Percentiles rank a stretch among this genome's conserved stretches.
Evolutionary conservation across 306 rosid genomes (phyloP).

Genomic region (Styphnolobium japonicum): DNA sequence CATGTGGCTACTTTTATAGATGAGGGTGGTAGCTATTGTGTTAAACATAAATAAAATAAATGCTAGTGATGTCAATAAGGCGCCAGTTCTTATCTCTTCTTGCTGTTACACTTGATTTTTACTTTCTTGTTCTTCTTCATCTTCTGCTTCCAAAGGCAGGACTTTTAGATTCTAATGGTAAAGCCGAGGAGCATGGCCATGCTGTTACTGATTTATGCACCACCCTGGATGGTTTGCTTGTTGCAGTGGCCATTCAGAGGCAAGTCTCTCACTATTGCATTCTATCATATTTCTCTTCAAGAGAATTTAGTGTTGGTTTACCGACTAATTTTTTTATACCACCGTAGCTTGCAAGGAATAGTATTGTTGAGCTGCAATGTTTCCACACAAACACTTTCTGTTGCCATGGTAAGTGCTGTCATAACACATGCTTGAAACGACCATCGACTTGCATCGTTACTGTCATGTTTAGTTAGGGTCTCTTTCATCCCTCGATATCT

Average conservation of each 20-base stretch:
- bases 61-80: background rate
- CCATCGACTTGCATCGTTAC: background rate
- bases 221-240: constrained; percentile 52
- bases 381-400: constrained; percentile 51
- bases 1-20: background rate
- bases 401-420: constrained; percentile 57
- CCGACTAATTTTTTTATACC: constrained; percentile 16
- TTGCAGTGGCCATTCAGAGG: constrained; percentile 92
- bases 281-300: background rate
- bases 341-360: constrained; percentile 82
- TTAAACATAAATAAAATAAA: background rate
- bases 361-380: constrained; percentile 58
- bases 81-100: background rate
- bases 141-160: constrained; percentile 73
- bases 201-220: constrained; percentile 74
- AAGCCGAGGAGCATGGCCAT: constrained; percentile 49
- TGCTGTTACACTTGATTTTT: constrained; percentile 16
- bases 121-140: constrained; percentile 26
- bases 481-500: background rate
- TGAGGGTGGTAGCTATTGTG: background rate
- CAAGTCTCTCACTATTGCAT: constrained; percentile 29
- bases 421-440: constrained; percentile 10
- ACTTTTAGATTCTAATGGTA: constrained; percentile 57
- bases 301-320: constrained; percentile 16
- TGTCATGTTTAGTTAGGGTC: constrained; percentile 3